Evolutionary conservation across 1,284 basidiomycete species (phyloP), one percentile per base, ranked within the genome.

Genomic region (Takashimella tepidaria): DNA sequence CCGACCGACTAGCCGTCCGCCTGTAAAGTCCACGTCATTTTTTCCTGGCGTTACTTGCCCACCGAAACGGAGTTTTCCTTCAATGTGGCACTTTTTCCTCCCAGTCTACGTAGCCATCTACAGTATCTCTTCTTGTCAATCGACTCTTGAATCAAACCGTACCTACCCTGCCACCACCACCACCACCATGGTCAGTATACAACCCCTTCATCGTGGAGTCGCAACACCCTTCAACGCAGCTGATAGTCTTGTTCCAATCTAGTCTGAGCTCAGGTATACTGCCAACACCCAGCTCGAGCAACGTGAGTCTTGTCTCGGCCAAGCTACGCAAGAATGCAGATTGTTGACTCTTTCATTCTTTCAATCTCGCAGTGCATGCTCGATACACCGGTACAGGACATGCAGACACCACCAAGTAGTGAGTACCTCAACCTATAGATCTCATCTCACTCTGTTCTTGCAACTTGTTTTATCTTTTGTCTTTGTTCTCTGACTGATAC

Each of bases 381-480:
- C 84, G 93, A 54, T 98, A 98, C 75, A 93, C 91, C 20, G 95
- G 93, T 55, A 96, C 70, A 84, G 92, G 92, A 50, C 91, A 97
- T 77, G 90, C 92, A 31, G 92, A 97, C 74, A 79, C 92, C 69
- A 89, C 90, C 10, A 96, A 96, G 79, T 92, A 87, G 92, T 93
- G 67, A 60, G 88, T 78, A 41, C 51, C n/a, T n/a, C n/a, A n/a
- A n/a, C n/a, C n/a, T n/a, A n/a, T n/a, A n/a, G n/a, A n/a, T n/a
- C n/a, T 46, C 37, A 22, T 10, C 16, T 42, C n/a, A 16, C 45
- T 42, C 24, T 21, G 21, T 44, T 45, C 50, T 42, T 50, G 13
- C 53, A 24, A 26, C 27, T 51, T 48, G 23, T n/a, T 10, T 19
- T 44, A 37, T 13, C 67, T 23, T 47, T 41, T 31, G 41, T 12